Conservation (phyloP, 345 rosid species). For the Citrus medica region DNA sequence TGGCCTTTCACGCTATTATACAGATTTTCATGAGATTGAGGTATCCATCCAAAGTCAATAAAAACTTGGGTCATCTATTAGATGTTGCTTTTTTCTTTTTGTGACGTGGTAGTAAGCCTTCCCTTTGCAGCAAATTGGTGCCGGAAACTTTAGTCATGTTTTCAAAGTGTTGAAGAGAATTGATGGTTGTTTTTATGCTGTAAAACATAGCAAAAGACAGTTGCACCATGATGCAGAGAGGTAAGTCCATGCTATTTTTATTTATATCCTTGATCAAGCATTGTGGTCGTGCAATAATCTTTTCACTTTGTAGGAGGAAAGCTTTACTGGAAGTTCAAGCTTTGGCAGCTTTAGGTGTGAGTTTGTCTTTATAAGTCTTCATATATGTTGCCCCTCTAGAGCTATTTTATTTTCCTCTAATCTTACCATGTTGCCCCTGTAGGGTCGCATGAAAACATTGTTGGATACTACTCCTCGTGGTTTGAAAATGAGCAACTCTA, state of each 20-base stretch:
- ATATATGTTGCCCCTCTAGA: not conserved
- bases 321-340: constrained; percentile 99
- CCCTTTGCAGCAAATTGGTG: constrained; percentile 71
- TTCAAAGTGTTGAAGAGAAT: constrained; percentile 91
- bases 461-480: constrained; percentile 90
- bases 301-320: constrained; percentile 59
- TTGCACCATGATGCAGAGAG: constrained; percentile 75
- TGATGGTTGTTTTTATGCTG: constrained; percentile 95
- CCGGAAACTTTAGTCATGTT: constrained; percentile 83
- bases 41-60: constrained; percentile 26
- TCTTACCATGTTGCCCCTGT: constrained; percentile 12
- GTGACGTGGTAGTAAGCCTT: constrained; percentile 4
- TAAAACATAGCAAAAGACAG: constrained; percentile 68
- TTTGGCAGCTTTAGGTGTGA: constrained; percentile 86
- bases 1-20: constrained; percentile 88
- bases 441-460: constrained; percentile 85
- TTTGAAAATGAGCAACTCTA: constrained; percentile 89
- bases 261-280: not conserved
- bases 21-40: constrained; percentile 96
- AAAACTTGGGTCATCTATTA: not conserved
- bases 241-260: constrained; percentile 28
- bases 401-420: not conserved
- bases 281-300: not conserved
- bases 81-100: not conserved
- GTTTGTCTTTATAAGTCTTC: not conserved